These are phyloP conservation scores for Lasiodiplodia sp. DNA, from an alignment of 2,329 filamentous ascomycete genomes.

Conservation along the genomic window DNA sequence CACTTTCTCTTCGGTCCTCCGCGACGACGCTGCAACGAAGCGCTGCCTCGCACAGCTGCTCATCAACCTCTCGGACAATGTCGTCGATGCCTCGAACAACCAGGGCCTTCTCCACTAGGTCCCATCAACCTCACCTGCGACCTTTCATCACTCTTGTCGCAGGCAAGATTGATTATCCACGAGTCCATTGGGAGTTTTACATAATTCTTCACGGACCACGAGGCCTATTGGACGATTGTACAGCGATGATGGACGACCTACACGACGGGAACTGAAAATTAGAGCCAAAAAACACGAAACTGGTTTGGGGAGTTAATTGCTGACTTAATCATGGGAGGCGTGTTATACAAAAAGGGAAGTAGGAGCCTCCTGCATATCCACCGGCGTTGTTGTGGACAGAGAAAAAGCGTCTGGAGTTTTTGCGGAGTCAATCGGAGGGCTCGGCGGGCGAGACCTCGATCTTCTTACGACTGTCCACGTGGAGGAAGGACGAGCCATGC, in stretches of 20 bases:
- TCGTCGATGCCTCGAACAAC: constrained; percentile 61
- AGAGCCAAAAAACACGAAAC: constrained; percentile 6
- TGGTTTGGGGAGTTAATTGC: constrained; percentile 11
- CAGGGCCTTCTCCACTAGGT: constrained; percentile 44
- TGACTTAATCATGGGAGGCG: constrained; percentile 21
- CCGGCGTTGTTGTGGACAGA: constrained; percentile 22
- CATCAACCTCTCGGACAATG: constrained; percentile 93
- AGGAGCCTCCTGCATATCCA: constrained; percentile 25
- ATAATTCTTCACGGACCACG: constrained; percentile 13
- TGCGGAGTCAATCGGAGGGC: constrained; percentile 13
- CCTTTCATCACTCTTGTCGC: background rate
- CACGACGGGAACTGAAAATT: constrained; percentile 15
- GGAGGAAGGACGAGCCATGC: background rate
- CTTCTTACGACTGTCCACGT: background rate
- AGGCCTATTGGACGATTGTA: constrained; percentile 18
- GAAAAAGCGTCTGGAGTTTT: constrained; percentile 27
- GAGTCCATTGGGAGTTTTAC: background rate
- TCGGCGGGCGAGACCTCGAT: constrained; percentile 4
- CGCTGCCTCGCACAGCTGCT: constrained; percentile 95
- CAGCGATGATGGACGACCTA: constrained; percentile 24
- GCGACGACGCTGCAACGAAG: constrained; percentile 97
- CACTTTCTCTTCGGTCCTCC: constrained; percentile 94
- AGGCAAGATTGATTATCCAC: background rate
- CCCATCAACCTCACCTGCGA: background rate
- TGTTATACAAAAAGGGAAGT: constrained; percentile 10